These are phyloP conservation scores for Colletotrichum tofieldiae DNA, from an alignment of 2,329 filamentous ascomycete genomes.

Conservation along the genomic window DNA sequence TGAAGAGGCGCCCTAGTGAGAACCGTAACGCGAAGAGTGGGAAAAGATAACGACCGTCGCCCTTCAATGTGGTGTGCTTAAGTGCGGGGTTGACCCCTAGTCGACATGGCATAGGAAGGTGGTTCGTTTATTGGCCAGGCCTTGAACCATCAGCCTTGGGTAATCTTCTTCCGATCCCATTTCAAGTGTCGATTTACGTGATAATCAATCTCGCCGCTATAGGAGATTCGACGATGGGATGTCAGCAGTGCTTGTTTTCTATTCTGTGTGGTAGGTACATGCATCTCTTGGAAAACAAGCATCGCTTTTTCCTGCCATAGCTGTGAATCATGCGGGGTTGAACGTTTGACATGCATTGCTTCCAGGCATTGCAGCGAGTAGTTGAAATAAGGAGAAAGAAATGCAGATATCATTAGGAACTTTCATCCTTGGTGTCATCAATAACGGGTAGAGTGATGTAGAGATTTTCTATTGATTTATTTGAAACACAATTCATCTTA, in stretches of 20 bases:
- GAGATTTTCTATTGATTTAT: too few species aligned
- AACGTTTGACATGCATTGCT: background rate
- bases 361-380: background rate
- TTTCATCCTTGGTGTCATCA: background rate
- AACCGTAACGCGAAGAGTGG: background rate
- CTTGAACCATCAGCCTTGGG: background rate
- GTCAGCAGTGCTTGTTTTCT: background rate
- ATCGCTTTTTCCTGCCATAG: background rate
- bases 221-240: too few species aligned
- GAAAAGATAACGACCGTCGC: background rate
- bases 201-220: too few species aligned
- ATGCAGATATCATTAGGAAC: background rate
- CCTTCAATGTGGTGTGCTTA: background rate
- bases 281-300: background rate
- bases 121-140: background rate
- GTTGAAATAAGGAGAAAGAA: background rate
- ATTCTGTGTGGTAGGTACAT: background rate
- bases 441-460: too few species aligned
- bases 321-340: background rate
- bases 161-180: background rate
- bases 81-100: background rate
- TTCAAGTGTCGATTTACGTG: too few species aligned
- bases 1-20: background rate
- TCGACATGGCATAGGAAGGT: background rate
- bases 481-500: too few species aligned